phyloP scores from a whole-genome alignment of 2,329 filamentous ascomycete genomes.

The Arthrinium puccinioides region DNA sequence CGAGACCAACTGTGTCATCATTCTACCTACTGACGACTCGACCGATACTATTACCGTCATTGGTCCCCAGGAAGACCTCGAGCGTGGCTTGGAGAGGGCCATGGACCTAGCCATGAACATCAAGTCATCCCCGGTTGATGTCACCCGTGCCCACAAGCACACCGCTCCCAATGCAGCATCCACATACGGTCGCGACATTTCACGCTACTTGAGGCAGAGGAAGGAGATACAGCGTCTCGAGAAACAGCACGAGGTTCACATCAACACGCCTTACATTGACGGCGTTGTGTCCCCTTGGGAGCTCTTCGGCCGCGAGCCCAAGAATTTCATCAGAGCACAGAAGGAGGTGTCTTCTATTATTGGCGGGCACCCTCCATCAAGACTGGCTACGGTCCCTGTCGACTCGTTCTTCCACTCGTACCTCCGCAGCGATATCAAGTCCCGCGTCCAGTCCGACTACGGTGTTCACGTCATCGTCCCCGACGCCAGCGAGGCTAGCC shows the following conservation, averaged over 20 bases:
- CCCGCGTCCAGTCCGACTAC: conserved; percentile 57
- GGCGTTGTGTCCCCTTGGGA: conserved; percentile 76
- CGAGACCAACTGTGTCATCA: conserved; percentile 83
- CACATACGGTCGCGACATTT: conserved; percentile 76
- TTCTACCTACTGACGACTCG: conserved; percentile 67
- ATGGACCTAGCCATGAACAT: conserved; percentile 85
- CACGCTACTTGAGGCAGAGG: conserved; percentile 78
- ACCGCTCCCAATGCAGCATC: conserved; percentile 61
- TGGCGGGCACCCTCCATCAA: conserved; percentile 64
- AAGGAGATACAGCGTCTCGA: conserved; percentile 79
- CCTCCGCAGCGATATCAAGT: conserved; percentile 56
- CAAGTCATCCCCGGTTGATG: conserved; percentile 76
- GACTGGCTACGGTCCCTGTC: conserved; percentile 59
- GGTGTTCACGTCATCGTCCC: conserved; percentile 71
- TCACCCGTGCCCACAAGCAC: conserved; percentile 70
- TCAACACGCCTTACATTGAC: conserved; percentile 67
- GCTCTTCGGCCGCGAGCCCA: conserved; percentile 78
- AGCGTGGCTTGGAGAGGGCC: conserved; percentile 70
- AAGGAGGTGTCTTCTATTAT: conserved; percentile 69
- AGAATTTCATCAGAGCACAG: conserved; percentile 71
- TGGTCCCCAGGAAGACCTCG: conserved; percentile 66
- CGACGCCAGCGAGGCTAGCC: conserved; percentile 48
- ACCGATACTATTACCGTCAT: conserved; percentile 81
- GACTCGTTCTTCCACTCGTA: conserved; percentile 77
- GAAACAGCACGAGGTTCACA: conserved; percentile 72